phyloP scores from a whole-genome alignment of 345 rosid species.

The Chamaenerion angustifolium region DNA sequence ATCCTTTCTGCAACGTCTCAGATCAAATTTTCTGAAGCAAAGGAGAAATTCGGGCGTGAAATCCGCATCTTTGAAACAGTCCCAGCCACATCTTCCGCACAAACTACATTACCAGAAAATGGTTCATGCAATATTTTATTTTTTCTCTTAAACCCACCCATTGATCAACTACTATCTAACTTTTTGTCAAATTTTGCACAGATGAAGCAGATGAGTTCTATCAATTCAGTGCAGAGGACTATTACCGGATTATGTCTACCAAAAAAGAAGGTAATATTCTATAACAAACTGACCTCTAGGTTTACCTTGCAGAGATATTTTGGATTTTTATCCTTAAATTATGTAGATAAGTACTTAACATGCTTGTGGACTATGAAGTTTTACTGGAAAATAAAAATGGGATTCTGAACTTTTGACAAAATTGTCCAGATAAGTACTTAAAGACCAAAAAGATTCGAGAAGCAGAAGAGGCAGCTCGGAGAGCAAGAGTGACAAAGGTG shows the following conservation, averaged over 20 bases:
- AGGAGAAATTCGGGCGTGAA: slow-evolving; percentile 67
- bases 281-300: not conserved
- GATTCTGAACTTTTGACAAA: not conserved
- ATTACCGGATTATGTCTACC: slow-evolving; percentile 33
- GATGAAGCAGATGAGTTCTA: slow-evolving; percentile 77
- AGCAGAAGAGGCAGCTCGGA: slow-evolving; percentile 77
- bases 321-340: too few relatives aligned
- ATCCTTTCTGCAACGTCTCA: slow-evolving; percentile 10
- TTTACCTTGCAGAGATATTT: too few relatives aligned
- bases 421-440: slow-evolving; percentile 41
- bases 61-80: slow-evolving; percentile 65
- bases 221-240: slow-evolving; percentile 78
- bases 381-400: not conserved
- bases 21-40: slow-evolving; percentile 47
- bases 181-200: slow-evolving; percentile 12
- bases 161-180: not conserved
- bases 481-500: slow-evolving; percentile 67
- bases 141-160: not conserved
- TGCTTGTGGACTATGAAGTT: too few relatives aligned
- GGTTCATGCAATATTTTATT: slow-evolving; percentile 19
- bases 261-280: slow-evolving; percentile 47
- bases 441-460: slow-evolving; percentile 78
- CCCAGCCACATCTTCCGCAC: slow-evolving; percentile 17
- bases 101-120: slow-evolving; percentile 24
- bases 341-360: too few relatives aligned